Conservation (phyloP, 805 yeast species). For the Metschnikowia koreensis region DNA sequence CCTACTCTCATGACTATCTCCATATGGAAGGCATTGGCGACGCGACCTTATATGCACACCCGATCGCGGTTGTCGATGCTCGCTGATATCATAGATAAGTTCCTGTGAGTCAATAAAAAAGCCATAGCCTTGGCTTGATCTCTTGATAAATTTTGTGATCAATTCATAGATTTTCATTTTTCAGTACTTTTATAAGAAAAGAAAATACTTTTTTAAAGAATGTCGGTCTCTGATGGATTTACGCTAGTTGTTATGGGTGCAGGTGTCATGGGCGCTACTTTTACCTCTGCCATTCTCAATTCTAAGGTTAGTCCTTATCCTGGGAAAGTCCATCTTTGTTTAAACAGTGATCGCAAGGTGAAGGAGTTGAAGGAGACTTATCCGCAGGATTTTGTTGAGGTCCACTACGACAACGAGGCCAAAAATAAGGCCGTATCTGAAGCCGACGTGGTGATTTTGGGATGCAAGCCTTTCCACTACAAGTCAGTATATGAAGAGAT, state of each 20-base stretch:
- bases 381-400: constrained; percentile 44
- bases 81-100: background rate
- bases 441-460: constrained; percentile 74
- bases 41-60: background rate
- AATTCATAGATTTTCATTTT: too few species aligned
- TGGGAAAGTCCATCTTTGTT: constrained; percentile 72
- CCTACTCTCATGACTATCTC: background rate
- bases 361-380: constrained; percentile 48
- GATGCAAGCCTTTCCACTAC: constrained; percentile 85
- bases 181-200: too few species aligned
- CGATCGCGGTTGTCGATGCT: background rate
- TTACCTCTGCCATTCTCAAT: constrained; percentile 71
- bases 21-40: constrained; percentile 1
- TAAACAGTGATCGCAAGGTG: constrained; percentile 45
- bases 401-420: constrained; percentile 39
- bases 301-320: constrained; percentile 56
- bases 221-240: constrained; percentile 18
- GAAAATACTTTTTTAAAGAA: too few species aligned
- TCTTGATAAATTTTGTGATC: too few species aligned
- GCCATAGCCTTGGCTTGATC: background rate
- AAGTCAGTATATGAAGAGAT: constrained; percentile 57
- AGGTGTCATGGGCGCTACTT: constrained; percentile 96
- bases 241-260: constrained; percentile 83
- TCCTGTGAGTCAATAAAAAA: background rate
- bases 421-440: constrained; percentile 59